A percentile compares a stretch with the other conserved stretches of the same genome.
Evolutionary conservation across 805 yeast species (phyloP).

Genomic region (Wickerhamomyces strasburgensis): DNA sequence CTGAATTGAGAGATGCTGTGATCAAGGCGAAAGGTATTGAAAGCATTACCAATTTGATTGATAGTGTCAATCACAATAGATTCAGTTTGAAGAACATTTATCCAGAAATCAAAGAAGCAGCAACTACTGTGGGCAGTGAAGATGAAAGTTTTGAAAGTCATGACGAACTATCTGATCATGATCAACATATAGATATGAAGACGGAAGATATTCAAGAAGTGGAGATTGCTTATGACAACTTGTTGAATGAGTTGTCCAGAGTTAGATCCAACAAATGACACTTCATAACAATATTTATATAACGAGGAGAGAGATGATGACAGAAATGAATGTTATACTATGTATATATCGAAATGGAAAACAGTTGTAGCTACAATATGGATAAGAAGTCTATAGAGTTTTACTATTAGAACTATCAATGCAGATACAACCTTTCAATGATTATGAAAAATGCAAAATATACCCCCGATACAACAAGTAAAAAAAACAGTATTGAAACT

Average conservation of each 20-base stretch:
- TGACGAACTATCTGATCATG: too few relatives aligned
- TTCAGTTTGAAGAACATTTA: conserved; percentile 48
- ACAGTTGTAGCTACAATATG: too few relatives aligned
- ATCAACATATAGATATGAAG: neutral
- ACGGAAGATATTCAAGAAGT: conserved; percentile 35
- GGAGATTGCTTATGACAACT: conserved; percentile 70
- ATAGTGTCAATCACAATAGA: conserved; percentile 53
- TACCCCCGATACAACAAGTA: too few relatives aligned
- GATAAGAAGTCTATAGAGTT: too few relatives aligned
- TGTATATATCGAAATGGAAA: too few relatives aligned
- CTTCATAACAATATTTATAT: too few relatives aligned
- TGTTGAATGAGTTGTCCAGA: conserved; percentile 61
- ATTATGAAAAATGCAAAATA: too few relatives aligned
- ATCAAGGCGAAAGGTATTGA: conserved; percentile 73
- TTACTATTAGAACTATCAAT: too few relatives aligned
- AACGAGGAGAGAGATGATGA: too few relatives aligned
- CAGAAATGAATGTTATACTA: too few relatives aligned
- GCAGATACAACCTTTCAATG: too few relatives aligned
- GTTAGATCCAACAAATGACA: conserved; percentile 52
- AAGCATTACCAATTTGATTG: conserved; percentile 61
- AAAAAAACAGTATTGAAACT: too few relatives aligned
- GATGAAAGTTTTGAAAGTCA: conserved; percentile 9
- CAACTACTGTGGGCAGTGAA: conserved; percentile 2
- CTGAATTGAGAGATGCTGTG: conserved; percentile 46
- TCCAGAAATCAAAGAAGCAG: conserved; percentile 18